A percentile compares a stretch with the other conserved stretches of the same genome.
Conservation (phyloP, 768 basidiomycete species). For the Rhizopogon vesiculosus region DNA sequence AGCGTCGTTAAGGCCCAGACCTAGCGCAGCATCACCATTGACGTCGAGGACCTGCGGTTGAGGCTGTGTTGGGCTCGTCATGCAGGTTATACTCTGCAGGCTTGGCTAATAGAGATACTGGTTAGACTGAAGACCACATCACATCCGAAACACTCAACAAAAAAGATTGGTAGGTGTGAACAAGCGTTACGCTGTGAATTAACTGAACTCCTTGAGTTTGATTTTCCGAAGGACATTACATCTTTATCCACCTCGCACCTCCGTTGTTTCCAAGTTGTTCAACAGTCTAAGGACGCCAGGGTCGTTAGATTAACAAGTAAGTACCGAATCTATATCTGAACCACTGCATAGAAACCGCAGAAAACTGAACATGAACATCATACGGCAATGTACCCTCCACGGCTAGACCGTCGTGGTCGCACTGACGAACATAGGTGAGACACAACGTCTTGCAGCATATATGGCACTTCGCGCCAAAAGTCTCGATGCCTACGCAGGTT, state of each 20-base stretch:
- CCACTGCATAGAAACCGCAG: neutral
- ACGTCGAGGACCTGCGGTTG: no score
- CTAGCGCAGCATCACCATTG: no score
- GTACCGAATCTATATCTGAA: neutral
- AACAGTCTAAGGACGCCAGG: neutral
- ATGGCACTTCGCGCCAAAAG: slow-evolving; percentile 88
- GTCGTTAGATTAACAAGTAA: neutral
- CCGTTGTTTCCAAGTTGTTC: neutral
- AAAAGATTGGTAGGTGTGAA: neutral
- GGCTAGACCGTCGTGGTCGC: slow-evolving; percentile 59
- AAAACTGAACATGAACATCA: slow-evolving; percentile 25
- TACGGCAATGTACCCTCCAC: slow-evolving; percentile 76
- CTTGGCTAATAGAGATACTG: no score
- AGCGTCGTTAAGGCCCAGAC: no score
- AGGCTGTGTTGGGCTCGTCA: no score
- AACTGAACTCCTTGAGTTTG: neutral
- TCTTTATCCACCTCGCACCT: neutral
- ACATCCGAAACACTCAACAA: no score
- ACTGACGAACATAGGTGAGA: slow-evolving; percentile 73
- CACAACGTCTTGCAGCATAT: slow-evolving; percentile 74
- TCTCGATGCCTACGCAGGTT: slow-evolving; percentile 63
- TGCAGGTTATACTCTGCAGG: no score
- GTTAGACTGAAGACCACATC: neutral
- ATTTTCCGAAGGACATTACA: neutral
- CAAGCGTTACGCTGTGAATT: neutral